Base-by-base conservation (phyloP, 1,284 basidiomycete genomes). In the Sporisorium sorghi region DNA sequence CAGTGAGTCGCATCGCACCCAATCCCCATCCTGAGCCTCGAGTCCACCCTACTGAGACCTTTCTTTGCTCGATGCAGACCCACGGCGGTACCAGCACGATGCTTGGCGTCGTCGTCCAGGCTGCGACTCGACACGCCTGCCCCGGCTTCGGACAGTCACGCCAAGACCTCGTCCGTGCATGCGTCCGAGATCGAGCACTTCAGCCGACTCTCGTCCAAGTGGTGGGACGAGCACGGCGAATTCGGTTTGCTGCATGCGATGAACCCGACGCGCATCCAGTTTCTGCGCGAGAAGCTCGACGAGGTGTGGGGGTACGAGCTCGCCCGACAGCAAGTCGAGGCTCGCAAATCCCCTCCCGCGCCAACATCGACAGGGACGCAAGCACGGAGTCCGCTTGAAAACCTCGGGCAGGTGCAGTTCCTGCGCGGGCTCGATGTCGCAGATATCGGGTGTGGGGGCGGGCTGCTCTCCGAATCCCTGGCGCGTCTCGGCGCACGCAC, bases 201-300 rank as follows among this genome's bases (percentile, higher is more conserved):
- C 85, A 94, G 94, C 5, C 88, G 89, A 35, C 89, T 99, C 1
- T 94, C 94, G 0, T 90, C 92, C 24, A 88, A 92, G 81, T 99
- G 97, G 97, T 99, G 97, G 97, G 91, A 97, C 85, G 93, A 97
- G 82, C 88, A 88, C 30, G 95, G 96, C 76, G 95, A 98, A 85
- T 97, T 97, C 81, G 89, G 87, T 2, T 87, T 96, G 39, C 86
- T 99, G 33, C 97, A 99, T 85, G 90, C 90, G 79, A 98, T 99
- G 96, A 99, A 99, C 85, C 93, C 94, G 0, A 88, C 91, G 12
- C 88, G 97, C 35, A 89, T 95, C 77, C 89, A 90, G 60, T 98
- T 94, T 83, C 88, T 99, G 21, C 88, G 90, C 26, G 89, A 94
- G 71, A 96, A 96, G 85, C 83, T 84, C n/a, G 58, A 77, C 15